These are phyloP conservation scores for Pythium pyrilobum DNA, from an alignment of 352 stramenopile genomes.

Conservation along the genomic window DNA sequence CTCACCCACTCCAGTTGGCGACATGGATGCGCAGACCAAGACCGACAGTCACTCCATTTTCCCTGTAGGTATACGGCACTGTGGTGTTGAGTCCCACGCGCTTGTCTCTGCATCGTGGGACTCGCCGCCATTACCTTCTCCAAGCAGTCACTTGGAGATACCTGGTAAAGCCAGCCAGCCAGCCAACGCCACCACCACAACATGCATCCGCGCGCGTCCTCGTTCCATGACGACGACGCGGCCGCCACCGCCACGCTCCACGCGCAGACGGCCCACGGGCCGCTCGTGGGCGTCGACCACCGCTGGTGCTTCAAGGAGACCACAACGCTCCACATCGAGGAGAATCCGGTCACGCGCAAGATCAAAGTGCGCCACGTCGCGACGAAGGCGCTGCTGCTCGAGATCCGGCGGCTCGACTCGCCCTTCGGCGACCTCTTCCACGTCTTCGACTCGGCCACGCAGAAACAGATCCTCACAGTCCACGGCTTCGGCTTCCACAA, in stretches of 20 bases:
- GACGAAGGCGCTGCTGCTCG: neutral
- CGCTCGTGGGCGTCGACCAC: constrained; percentile 1
- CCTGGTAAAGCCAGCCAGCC: too few species aligned
- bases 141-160: too few species aligned
- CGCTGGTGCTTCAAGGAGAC: neutral
- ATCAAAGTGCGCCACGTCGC: neutral
- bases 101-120: too few species aligned
- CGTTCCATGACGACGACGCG: too few species aligned
- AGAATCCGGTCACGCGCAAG: constrained; percentile 5
- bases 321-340: constrained; percentile 2
- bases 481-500: constrained; percentile 6
- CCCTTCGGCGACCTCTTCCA: constrained; percentile 4
- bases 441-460: constrained; percentile 1
- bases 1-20: too few species aligned
- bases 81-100: too few species aligned
- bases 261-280: neutral
- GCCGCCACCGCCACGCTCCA: neutral
- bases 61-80: too few species aligned
- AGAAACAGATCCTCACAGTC: constrained; percentile 1
- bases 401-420: constrained; percentile 2
- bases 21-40: too few species aligned
- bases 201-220: neutral
- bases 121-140: too few species aligned
- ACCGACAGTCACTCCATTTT: too few species aligned
- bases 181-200: neutral